Conservation (phyloP, 176 grass and related monocot species). For the Raddia distichophylla region DNA sequence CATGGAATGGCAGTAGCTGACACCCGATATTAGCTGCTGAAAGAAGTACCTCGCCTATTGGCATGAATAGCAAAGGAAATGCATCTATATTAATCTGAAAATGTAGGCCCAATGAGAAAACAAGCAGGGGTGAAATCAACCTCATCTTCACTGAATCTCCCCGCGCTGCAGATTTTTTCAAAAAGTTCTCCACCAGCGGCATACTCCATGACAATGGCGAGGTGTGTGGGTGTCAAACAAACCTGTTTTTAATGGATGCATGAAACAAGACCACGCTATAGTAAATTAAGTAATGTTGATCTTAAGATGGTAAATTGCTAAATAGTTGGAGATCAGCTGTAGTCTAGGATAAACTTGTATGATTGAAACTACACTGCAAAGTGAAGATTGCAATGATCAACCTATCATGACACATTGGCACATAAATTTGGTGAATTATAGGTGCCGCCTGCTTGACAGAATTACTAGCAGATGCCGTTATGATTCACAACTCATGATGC, state of each 20-base stretch:
- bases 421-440: neutral
- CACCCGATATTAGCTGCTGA: slow-evolving; percentile 89
- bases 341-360: neutral
- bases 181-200: slow-evolving; percentile 95
- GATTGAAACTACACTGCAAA: slow-evolving; percentile 19
- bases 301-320: neutral
- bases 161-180: slow-evolving; percentile 76
- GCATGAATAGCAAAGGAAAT: slow-evolving; percentile 19
- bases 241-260: slow-evolving; percentile 49
- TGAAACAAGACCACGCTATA: neutral
- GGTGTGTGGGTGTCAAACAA: slow-evolving; percentile 75
- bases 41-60: slow-evolving; percentile 88
- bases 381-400: too few relatives aligned
- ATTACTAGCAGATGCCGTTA: neutral
- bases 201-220: slow-evolving; percentile 98
- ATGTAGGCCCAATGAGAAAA: neutral
- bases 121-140: slow-evolving; percentile 24
- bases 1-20: slow-evolving; percentile 96
- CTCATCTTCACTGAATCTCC: slow-evolving; percentile 96
- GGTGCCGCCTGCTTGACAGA: neutral
- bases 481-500: neutral
- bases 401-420: neutral
- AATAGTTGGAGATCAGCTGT: neutral
- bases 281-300: neutral
- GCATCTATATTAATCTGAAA: neutral